Evolutionary conservation across 1,284 basidiomycete species (phyloP), one percentile per base, ranked within the genome.

Genomic region (Irpex sp.): DNA sequence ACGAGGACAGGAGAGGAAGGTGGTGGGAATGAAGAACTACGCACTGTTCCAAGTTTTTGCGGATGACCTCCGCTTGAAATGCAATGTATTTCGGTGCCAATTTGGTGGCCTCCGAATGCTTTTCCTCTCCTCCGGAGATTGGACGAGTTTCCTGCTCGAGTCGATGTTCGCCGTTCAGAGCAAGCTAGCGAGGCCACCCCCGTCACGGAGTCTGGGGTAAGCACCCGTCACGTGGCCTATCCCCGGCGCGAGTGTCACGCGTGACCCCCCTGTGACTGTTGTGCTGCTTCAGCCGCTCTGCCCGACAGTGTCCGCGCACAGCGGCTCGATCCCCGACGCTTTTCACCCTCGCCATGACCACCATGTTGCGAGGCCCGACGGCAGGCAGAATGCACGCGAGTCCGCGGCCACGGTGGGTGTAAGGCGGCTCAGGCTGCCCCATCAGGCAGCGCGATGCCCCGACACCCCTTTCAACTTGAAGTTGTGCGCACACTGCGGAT

Each of bases 171-270:
- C 21, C 33, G 53, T 54, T 21, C 53, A 33, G 53, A 31, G 21
- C 26, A 26, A 54, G 19, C 33, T 26, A 26, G n/a, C 5, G 8
- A 54, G 53, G 8, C 13, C 11, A 5, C 31, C 9, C 19, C 26
- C 19, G 47, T n/a, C 47, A 19, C 47, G 53, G 53, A 54, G 53
- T 54, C 53, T 54, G 53, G 53, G 53, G 53, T 54, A 54, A 54
- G 53, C 53, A 54, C n/a, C 8, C n/a, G 53, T 54, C 53, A 54
- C 53, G 33, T 21, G 11, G 17, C 19, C 53, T n/a, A 11, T 11
- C 9, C n/a, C 26, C 53, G 19, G 9, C 19, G 53, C 17, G 11
- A 26, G 6, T 54, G 53, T 35, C 47, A 50, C 47, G 47, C 47
- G 47, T 50, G 47, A 35, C 39, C 43, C 21, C 47, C 58, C 21